These are phyloP conservation scores for Leucosporidium creatinivorum DNA, from an alignment of 768 basidiomycete genomes.

Conservation along the genomic window DNA sequence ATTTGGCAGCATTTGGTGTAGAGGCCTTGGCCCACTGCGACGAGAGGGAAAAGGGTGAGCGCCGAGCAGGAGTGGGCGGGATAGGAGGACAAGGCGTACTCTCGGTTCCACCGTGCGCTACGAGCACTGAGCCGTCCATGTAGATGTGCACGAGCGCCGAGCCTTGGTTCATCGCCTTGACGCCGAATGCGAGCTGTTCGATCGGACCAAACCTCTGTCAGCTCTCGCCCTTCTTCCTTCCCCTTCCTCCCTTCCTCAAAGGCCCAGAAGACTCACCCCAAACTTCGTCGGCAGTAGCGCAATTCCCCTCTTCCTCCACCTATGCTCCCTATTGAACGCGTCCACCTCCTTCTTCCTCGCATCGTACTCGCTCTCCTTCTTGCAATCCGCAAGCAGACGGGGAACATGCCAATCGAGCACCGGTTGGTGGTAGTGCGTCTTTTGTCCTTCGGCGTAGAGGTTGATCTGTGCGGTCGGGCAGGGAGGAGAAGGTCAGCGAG, in stretches of 20 bases:
- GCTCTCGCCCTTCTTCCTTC: no score
- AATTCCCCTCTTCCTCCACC: slow-evolving; percentile 35
- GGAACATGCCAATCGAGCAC: slow-evolving; percentile 37
- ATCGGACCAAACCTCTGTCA: background rate
- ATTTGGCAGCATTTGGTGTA: slow-evolving; percentile 35
- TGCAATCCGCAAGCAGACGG: slow-evolving; percentile 26
- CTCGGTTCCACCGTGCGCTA: slow-evolving; percentile 37
- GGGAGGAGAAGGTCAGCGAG: background rate
- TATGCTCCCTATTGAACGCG: slow-evolving; percentile 34
- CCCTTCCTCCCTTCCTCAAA: no score
- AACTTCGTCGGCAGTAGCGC: slow-evolving; percentile 35
- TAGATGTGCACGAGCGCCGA: slow-evolving; percentile 24
- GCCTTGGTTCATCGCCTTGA: slow-evolving; percentile 28
- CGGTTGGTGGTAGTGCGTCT: slow-evolving; percentile 34
- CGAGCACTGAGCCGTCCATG: slow-evolving; percentile 34
- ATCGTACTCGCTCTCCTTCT: slow-evolving; percentile 25
- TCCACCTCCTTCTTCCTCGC: slow-evolving; percentile 26
- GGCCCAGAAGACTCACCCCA: slow-evolving; percentile 17
- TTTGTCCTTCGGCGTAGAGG: slow-evolving; percentile 33
- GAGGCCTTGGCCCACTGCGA: slow-evolving; percentile 29
- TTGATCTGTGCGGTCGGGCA: slow-evolving; percentile 17
- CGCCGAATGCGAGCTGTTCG: slow-evolving; percentile 8
- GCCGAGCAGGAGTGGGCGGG: background rate
- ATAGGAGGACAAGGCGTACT: background rate
- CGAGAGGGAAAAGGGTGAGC: no score